Evolutionary conservation across 208 protist genomes (phyloP).

Genomic region (Wallacemonas collosoma): DNA sequence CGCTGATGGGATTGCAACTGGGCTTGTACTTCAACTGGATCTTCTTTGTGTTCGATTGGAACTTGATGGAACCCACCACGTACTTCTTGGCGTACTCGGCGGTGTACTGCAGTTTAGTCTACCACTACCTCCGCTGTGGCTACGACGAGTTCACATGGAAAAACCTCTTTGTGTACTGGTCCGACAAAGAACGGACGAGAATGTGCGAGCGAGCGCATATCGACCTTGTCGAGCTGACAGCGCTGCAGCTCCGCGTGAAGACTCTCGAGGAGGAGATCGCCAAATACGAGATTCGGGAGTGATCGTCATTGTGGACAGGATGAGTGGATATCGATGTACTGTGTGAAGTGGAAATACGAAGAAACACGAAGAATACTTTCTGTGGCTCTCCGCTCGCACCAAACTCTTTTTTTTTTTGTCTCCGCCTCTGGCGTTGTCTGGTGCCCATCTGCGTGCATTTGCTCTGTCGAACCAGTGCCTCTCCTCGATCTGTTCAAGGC

Average conservation of each 20-base stretch:
- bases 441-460: too few relatives aligned
- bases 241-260: slow-evolving; percentile 34
- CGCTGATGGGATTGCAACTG: slow-evolving; percentile 56
- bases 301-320: too few relatives aligned
- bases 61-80: slow-evolving; percentile 83
- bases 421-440: not conserved
- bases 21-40: slow-evolving; percentile 82
- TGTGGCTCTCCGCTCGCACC: too few relatives aligned
- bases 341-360: too few relatives aligned
- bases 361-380: too few relatives aligned
- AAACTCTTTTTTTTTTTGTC: not conserved
- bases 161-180: slow-evolving; percentile 45
- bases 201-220: slow-evolving; percentile 49
- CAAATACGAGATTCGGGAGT: slow-evolving; percentile 18
- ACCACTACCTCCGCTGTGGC: slow-evolving; percentile 64
- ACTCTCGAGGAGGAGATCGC: slow-evolving; percentile 38
- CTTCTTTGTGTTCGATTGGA: slow-evolving; percentile 90
- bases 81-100: slow-evolving; percentile 81
- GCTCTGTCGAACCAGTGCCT: too few relatives aligned
- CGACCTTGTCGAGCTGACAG: slow-evolving; percentile 26
- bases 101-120: slow-evolving; percentile 61
- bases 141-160: slow-evolving; percentile 58
- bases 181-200: slow-evolving; percentile 24
- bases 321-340: too few relatives aligned
- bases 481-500: too few relatives aligned